Evolutionary conservation across 345 rosid genomes (phyloP).

Genomic region (Pistacia integerrima): DNA sequence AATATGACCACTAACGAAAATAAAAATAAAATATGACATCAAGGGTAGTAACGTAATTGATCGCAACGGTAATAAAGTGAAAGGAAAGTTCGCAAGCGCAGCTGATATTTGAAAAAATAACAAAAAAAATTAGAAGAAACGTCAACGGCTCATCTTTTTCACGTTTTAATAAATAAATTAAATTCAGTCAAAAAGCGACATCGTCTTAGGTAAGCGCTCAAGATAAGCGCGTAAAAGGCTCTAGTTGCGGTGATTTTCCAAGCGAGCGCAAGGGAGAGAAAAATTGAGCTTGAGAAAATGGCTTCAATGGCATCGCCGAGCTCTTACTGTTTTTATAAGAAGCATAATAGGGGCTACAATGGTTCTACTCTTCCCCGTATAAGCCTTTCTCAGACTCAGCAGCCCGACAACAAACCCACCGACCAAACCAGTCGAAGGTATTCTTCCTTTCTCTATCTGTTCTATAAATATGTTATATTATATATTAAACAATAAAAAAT

Average conservation of each 20-base stretch:
- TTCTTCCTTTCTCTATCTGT: constrained; percentile 1
- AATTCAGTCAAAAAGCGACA: not conserved
- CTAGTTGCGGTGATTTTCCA: too few species aligned
- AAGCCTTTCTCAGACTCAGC: constrained; percentile 37
- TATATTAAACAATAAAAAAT: constrained; percentile 2
- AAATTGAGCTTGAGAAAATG: constrained; percentile 32
- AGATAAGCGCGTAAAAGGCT: not conserved
- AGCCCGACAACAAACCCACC: constrained; percentile 31
- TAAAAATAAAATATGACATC: too few species aligned
- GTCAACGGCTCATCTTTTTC: not conserved
- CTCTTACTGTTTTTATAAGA: constrained; percentile 24
- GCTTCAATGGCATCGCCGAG: constrained; percentile 58
- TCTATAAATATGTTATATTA: not conserved
- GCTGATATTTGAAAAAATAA: not conserved
- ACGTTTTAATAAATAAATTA: not conserved
- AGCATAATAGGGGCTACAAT: constrained; percentile 14
- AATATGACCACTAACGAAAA: too few species aligned
- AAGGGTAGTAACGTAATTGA: too few species aligned
- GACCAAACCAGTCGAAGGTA: constrained; percentile 59
- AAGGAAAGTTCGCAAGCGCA: too few species aligned
- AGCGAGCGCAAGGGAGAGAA: not conserved
- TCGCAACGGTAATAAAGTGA: too few species aligned
- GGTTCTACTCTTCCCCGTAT: constrained; percentile 20
- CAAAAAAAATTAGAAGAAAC: not conserved
- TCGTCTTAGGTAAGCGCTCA: not conserved